Conservation (phyloP, 352 stramenopile species). For the Blastocystis sp. region DNA sequence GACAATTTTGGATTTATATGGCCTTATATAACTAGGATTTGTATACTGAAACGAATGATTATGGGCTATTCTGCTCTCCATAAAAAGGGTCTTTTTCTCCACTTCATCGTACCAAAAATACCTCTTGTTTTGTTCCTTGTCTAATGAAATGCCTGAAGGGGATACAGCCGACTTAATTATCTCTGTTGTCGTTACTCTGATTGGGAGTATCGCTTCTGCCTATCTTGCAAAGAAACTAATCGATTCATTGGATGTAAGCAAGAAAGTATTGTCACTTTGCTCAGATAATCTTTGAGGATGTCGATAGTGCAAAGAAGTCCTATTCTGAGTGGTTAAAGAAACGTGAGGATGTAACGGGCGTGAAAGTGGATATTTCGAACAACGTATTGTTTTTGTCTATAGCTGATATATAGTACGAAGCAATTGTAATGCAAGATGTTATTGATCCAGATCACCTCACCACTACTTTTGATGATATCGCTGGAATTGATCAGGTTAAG, state of each 20-base stretch:
- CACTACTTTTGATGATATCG: conserved; percentile 95
- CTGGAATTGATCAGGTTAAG: conserved; percentile 72
- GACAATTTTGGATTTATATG: neutral
- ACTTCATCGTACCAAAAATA: neutral
- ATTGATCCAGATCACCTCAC: conserved; percentile 68
- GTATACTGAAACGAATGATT: neutral
- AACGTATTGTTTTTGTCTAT: neutral
- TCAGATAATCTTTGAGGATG: conserved; percentile 1
- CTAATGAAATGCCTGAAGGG: neutral
- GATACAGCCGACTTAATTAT: neutral
- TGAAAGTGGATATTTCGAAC: neutral
- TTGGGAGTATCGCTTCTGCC: neutral
- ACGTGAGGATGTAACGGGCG: neutral
- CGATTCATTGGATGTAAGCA: conserved; percentile 25
- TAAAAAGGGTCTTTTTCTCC: too few relatives aligned
- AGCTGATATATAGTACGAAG: conserved; percentile 41
- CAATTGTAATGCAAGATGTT: conserved; percentile 60
- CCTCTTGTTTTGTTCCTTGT: neutral
- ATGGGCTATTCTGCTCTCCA: neutral
- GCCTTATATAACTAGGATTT: neutral
- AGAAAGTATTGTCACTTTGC: neutral
- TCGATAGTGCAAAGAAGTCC: conserved; percentile 43
- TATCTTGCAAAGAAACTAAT: conserved; percentile 58
- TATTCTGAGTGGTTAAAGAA: conserved; percentile 42
- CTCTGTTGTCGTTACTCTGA: neutral